phyloP scores from a whole-genome alignment of 305 asterid genomes.

The Petunia hybrid region DNA sequence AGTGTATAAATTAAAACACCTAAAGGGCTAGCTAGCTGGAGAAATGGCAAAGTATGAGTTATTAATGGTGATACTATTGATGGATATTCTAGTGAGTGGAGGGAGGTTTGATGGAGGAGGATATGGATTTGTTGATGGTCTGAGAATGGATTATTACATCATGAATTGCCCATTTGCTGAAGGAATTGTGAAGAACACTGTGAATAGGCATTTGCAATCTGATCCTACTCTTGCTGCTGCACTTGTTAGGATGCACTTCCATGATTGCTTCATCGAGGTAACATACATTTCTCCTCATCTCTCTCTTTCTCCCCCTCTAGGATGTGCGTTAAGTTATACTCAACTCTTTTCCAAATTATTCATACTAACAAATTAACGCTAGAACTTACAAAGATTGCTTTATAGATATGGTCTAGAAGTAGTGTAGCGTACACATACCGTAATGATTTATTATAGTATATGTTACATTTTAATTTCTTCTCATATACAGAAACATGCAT shows the following conservation, averaged over 20 bases:
- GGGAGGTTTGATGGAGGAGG: slow-evolving; percentile 43
- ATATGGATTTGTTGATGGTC: slow-evolving; percentile 47
- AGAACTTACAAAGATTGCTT: too few species aligned
- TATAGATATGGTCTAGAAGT: too few species aligned
- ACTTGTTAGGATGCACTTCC: slow-evolving; percentile 89
- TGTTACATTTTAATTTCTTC: too few species aligned
- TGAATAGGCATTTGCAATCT: slow-evolving; percentile 58
- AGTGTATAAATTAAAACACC: too few species aligned
- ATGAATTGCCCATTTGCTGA: slow-evolving; percentile 78
- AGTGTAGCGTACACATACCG: too few species aligned
- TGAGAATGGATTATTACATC: slow-evolving; percentile 75
- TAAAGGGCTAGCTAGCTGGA: slow-evolving; percentile 20
- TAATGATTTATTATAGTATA: too few species aligned
- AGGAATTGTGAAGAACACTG: slow-evolving; percentile 52
- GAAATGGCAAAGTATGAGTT: slow-evolving; percentile 45
- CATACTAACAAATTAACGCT: too few species aligned
- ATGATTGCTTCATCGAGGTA: slow-evolving; percentile 91
- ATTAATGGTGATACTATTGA: slow-evolving; percentile 43
- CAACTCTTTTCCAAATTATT: too few species aligned
- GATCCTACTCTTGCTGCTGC: slow-evolving; percentile 92
- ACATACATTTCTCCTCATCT: background rate
- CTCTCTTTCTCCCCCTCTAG: background rate
- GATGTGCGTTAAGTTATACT: too few species aligned
- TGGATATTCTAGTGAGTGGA: slow-evolving; percentile 47
- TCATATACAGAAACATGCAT: too few species aligned